phyloP scores from a whole-genome alignment of 257 asterid species.

The Perilla frutescens region DNA sequence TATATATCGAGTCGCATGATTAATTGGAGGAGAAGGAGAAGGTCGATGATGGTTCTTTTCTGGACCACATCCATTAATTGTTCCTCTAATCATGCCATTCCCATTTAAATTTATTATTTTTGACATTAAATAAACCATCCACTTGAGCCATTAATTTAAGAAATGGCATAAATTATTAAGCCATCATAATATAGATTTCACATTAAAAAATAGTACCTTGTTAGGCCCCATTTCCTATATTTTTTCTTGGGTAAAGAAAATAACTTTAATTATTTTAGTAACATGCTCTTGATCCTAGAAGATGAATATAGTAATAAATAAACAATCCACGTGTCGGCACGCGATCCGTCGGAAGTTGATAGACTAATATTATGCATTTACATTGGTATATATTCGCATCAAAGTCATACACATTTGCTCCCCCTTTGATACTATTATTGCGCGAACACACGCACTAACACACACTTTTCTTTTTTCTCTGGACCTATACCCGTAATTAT shows the following conservation, averaged over 20 bases:
- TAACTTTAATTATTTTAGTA: slow-evolving; percentile 52
- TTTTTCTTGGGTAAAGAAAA: slow-evolving; percentile 24
- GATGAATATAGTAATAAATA: slow-evolving; percentile 40
- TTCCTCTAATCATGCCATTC: slow-evolving; percentile 78
- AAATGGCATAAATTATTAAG: slow-evolving; percentile 35
- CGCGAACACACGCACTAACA: slow-evolving; percentile 34
- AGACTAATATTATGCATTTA: slow-evolving; percentile 29
- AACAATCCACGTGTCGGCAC: slow-evolving; percentile 63
- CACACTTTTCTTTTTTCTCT: neutral
- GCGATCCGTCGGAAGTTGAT: slow-evolving; percentile 29
- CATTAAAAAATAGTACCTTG: slow-evolving; percentile 27
- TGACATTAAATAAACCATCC: slow-evolving; percentile 40
- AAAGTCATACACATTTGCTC: slow-evolving; percentile 41
- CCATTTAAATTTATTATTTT: slow-evolving; percentile 33
- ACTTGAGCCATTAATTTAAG: slow-evolving; percentile 47
- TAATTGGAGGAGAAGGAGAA: slow-evolving; percentile 44
- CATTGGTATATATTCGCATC: slow-evolving; percentile 47
- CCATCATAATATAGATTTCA: slow-evolving; percentile 35
- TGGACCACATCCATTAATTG: slow-evolving; percentile 75
- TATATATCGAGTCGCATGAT: slow-evolving; percentile 17
- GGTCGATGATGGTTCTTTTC: slow-evolving; percentile 43
- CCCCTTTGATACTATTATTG: slow-evolving; percentile 43
- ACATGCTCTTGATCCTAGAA: slow-evolving; percentile 82
- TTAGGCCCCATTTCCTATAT: neutral
- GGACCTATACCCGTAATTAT: slow-evolving; percentile 1